These are phyloP conservation scores for Penicillium chermesinum DNA, from an alignment of 495 filamentous ascomycete species.

Conservation along the genomic window DNA sequence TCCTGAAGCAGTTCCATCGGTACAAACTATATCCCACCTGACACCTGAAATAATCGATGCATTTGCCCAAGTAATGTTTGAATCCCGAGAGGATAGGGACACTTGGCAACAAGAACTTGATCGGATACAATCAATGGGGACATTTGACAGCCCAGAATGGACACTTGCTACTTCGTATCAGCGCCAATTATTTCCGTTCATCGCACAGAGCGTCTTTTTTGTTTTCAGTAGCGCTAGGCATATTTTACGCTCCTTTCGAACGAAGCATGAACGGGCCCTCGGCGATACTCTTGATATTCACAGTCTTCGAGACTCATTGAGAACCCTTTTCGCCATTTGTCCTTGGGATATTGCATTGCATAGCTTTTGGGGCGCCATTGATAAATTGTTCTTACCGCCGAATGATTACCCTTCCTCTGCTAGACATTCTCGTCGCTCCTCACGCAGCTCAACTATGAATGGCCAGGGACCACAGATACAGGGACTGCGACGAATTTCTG, in stretches of 20 bases:
- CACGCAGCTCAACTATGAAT: constrained; percentile 29
- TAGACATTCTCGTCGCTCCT: constrained; percentile 32
- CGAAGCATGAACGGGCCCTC: constrained; percentile 20
- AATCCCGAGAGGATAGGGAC: constrained; percentile 34
- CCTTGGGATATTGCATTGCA: constrained; percentile 58
- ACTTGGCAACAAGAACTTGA: constrained; percentile 38
- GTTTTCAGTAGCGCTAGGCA: constrained; percentile 62
- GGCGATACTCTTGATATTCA: constrained; percentile 26
- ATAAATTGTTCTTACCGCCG: constrained; percentile 62
- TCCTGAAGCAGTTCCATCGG: constrained; percentile 14
- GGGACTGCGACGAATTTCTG: constrained; percentile 24
- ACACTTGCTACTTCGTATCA: constrained; percentile 35
- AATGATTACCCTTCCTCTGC: constrained; percentile 42
- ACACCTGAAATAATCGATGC: constrained; percentile 38
- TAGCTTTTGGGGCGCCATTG: constrained; percentile 71
- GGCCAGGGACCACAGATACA: constrained; percentile 20
- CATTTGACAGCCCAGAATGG: constrained; percentile 38
- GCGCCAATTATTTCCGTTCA: constrained; percentile 48
- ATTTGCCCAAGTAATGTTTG: constrained; percentile 30
- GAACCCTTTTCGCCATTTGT: constrained; percentile 34
- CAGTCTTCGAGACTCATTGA: constrained; percentile 30
- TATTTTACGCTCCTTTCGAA: constrained; percentile 60
- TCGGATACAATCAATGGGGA: constrained; percentile 35
- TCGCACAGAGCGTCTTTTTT: constrained; percentile 70
- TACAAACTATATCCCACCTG: constrained; percentile 42